Conservation (phyloP, 129 eudicot species). For the Scalesia atractyloides region DNA sequence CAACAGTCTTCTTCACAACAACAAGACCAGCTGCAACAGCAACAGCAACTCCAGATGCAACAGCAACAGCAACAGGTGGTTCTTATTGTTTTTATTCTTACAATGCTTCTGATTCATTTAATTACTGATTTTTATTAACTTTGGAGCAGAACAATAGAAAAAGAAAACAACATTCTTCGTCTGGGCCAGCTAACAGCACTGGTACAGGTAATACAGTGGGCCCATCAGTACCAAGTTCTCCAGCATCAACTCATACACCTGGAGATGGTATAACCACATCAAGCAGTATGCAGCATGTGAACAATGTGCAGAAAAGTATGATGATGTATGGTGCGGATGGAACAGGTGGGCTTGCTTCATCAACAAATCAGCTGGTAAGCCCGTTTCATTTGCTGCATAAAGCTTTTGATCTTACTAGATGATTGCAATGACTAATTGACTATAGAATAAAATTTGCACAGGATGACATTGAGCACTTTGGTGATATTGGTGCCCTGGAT, state of each 20-base stretch:
- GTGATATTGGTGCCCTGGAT: slow-evolving; percentile 76
- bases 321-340: slow-evolving; percentile 90
- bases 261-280: slow-evolving; percentile 84
- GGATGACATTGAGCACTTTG: slow-evolving; percentile 92
- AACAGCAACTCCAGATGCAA: slow-evolving; percentile 73
- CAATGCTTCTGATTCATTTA: background rate
- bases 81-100: slow-evolving; percentile 9
- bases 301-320: slow-evolving; percentile 73
- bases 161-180: slow-evolving; percentile 93
- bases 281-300: slow-evolving; percentile 81
- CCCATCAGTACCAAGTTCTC: slow-evolving; percentile 83
- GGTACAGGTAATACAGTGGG: slow-evolving; percentile 98
- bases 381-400: slow-evolving; percentile 6
- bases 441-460: slow-evolving; percentile 30
- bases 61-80: slow-evolving; percentile 73
- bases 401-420: slow-evolving; percentile 9
- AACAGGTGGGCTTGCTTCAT: slow-evolving; percentile 79
- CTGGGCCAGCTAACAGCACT: slow-evolving; percentile 97
- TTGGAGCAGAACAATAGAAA: slow-evolving; percentile 72
- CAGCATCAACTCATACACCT: slow-evolving; percentile 91
- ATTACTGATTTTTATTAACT: slow-evolving; percentile 17
- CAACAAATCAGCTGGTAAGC: slow-evolving; percentile 86
- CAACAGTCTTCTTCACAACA: slow-evolving; percentile 85
- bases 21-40: slow-evolving; percentile 82
- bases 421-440: background rate